Base-by-base conservation (phyloP, 164 flowering plant species). In the Cinnamomum micranthum region DNA sequence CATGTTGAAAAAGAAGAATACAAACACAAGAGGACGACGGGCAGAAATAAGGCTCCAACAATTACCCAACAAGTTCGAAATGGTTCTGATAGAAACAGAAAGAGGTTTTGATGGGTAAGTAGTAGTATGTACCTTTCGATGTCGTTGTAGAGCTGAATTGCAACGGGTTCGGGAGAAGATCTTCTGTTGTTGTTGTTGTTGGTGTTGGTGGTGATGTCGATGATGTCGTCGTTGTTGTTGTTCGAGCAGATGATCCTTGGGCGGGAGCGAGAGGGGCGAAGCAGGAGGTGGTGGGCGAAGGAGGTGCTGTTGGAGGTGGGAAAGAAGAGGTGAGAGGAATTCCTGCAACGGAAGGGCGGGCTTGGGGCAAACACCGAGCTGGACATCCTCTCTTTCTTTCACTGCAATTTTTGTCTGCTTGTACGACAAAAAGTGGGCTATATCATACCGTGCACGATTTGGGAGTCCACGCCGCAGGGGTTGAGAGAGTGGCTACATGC, bases 81-180 rank as follows among this genome's bases (percentile, higher is more conserved):
- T 31, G 33, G 69, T 12, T 10, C 15, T 1, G 50, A 9, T 31
- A 15, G 69, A 27, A 14, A 19, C 6, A 20, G 22, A 31, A 31
- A 31, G 33, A 31, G 11, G 41, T 35, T 35, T 35, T 35, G 47
- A 35, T 35, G 7, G 47, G 47, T 0, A 35, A 35, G 47, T 7
- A 35, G 47, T 35, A 35, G 47, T 35, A 35, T 35, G 47, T 70
- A 73, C 75, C 69, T 66, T 59, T 74, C 76, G 25, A 74, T 74
- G 50, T 74, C 70, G 33, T 23, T 27, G 70, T 74, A 74, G 35
- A 67, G 70, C 65, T 74, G 76, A 50, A 74, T 66, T 24, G 70
- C 71, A 25, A 58, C 50, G 28, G 70, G 50, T 27, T 74, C 50
- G 13, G 52, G 2, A 9, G 71, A 15, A 10, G 19, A 20, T n/a